These are phyloP conservation scores for Medicago ruthenica DNA, from an alignment of 306 rosid genomes.

Conservation along the genomic window DNA sequence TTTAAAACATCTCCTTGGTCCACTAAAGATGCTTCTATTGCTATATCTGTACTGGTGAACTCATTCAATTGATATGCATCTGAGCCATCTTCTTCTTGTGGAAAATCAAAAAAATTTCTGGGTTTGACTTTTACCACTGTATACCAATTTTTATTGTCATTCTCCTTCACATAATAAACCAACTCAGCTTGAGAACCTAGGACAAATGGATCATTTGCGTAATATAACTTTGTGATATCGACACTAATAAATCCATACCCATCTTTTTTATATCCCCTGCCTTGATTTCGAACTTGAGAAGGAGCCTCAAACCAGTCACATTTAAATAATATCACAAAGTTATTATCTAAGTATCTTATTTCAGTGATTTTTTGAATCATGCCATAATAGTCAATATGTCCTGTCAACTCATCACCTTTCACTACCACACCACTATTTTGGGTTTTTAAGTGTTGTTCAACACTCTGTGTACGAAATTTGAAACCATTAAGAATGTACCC, in stretches of 20 bases:
- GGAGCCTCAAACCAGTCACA: constrained; percentile 26
- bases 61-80: neutral
- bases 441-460: neutral
- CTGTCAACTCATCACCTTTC: neutral
- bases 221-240: neutral
- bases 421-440: constrained; percentile 1
- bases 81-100: neutral
- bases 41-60: neutral
- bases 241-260: constrained; percentile 14
- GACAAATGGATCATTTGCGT: neutral
- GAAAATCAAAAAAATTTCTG: neutral
- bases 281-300: neutral
- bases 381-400: neutral
- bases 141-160: constrained; percentile 19
- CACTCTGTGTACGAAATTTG: neutral
- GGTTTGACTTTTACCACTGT: neutral
- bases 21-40: neutral
- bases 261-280: neutral
- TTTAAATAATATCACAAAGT: constrained; percentile 14
- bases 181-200: constrained; percentile 7
- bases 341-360: neutral
- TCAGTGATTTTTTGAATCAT: neutral
- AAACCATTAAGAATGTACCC: neutral
- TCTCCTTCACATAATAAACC: constrained; percentile 2
- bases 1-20: neutral